Base-by-base conservation (phyloP, 129 eudicot genomes). In the Arctium minus region DNA sequence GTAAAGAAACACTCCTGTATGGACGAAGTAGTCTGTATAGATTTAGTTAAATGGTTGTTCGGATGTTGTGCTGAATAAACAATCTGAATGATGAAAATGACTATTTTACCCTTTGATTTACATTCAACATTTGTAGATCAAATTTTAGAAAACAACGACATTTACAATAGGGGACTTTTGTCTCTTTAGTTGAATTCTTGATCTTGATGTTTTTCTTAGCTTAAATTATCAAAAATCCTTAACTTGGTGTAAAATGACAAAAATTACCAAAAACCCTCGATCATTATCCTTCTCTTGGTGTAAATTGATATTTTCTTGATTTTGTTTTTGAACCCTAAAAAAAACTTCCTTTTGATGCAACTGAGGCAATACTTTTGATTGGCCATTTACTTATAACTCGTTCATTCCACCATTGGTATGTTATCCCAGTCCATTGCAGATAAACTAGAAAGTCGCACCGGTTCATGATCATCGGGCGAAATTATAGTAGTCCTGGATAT, bases 301-400 rank as follows among this genome's bases (percentile, higher is more conserved):
- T 74, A 10, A 76, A 37, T 17, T 12, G 73, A 29, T 69, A 70
- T 70, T 8, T 79, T 72, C 36, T 73, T 75, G 67, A 67, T 0
- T 60, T 64, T 18, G 70, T 64, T 30, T 67, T 18, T 74, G 48
- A 40, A 75, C 74, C 78, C 29, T 81, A 81, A 62, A 10, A 22
- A 77, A 17, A 9, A 77, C 30, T 83, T 72, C 48, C 35, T 82
- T 73, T 81, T 15, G 30, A 82, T 94, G 86, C 94, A 96, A 98
- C 99, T 77, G 99, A 96, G 89, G 99, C 99, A 60, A 96, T 96
- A 76, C 87, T 96, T 18, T 91, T 96, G 27, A 22, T 22, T 22
- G 27, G 27, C 27, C 27, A 22, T 22, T 22, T 22, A 22, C 27
- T 22, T 22, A 22, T 22, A 22, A 22, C 27, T 22, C 27, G 27